Percentiles rank a stretch among this genome's conserved stretches.
Evolutionary conservation across 148 eudicot species (phyloP).

Genomic region (Limonium bicolor): DNA sequence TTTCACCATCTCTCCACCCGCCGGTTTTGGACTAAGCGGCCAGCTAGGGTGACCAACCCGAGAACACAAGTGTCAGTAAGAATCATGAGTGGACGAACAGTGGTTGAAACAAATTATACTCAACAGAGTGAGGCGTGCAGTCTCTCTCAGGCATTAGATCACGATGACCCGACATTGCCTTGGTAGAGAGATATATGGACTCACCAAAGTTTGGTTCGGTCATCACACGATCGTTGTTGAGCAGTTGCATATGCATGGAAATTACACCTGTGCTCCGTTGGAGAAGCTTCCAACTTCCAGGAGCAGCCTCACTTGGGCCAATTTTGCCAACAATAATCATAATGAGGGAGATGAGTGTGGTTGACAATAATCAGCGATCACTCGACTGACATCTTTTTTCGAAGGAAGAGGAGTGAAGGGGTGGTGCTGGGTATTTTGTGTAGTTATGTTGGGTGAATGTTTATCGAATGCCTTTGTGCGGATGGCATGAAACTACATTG

Average conservation of each 20-base stretch:
- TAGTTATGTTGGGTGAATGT: too few species aligned
- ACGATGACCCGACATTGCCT: conserved; percentile 16
- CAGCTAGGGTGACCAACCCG: conserved; percentile 41
- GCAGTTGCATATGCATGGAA: conserved; percentile 54
- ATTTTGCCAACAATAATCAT: too few species aligned
- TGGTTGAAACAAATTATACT: conserved; percentile 33
- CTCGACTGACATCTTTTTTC: too few species aligned
- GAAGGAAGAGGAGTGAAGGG: too few species aligned
- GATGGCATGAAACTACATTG: too few species aligned
- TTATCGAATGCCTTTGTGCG: too few species aligned
- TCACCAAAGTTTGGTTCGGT: conserved; percentile 36
- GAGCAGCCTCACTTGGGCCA: neutral
- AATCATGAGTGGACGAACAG: conserved; percentile 49
- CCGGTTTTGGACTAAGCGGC: conserved; percentile 61
- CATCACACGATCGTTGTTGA: conserved; percentile 26
- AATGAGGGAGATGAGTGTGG: too few species aligned
- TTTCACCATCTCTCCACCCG: conserved; percentile 54
- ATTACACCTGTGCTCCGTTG: conserved; percentile 23
- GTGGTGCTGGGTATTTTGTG: too few species aligned
- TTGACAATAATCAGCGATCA: too few species aligned
- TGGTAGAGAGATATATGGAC: conserved; percentile 30
- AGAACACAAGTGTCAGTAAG: conserved; percentile 62
- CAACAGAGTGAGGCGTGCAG: conserved; percentile 72
- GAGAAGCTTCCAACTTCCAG: conserved; percentile 26
- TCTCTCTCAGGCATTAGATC: conserved; percentile 18